Evolutionary conservation across 345 rosid genomes (phyloP), one percentile per base, ranked within the genome.

Genomic region (Linum usitatissimum): DNA sequence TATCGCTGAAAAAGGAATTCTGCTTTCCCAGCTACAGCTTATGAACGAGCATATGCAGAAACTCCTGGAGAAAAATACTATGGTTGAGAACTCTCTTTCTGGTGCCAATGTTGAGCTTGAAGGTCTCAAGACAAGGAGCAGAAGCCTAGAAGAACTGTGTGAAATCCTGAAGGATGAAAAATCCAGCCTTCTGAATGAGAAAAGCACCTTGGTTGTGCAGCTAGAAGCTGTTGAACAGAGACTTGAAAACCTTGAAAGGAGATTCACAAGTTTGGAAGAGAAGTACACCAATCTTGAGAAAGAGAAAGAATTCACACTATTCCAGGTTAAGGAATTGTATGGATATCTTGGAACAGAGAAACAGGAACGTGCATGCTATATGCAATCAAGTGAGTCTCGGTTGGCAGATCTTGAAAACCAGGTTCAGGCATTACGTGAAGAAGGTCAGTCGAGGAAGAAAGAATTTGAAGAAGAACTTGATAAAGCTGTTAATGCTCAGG

Each of bases 381-480:
- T 82, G 30, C 79, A 75, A 58, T 83, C 82, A 5, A 83, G 86
- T 23, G 87, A 87, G 57, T 77, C 80, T 61, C 85, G 96, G 61
- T 68, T 87, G 76, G 78, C 65, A 28, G 81, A 76, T 75, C 77
- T 93, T 53, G 96, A 93, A 70, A 83, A 70, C 69, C 85, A 83
- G 70, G 82, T 87, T 34, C 76, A 68, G 72, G 55, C 71, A 54
- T 81, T 93, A 66, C 85, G 76, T 62, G 94, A 90, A 67, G 94
- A 87, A 71, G 81, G 84, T 28, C 78, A 18, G 56, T 18, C 48
- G 39, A 60, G 66, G 57, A 73, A 61, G 71, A 73, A 73, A 61
- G 90, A 90, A 30, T 93, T 79, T 64, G 96, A 87, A 77, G 99
- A 87, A 67, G 96, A 90, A 61, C 81, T 93, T 66, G 99, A 86